A percentile compares a stretch with the other conserved stretches of the same genome.
Conservation (phyloP, 2,329 filamentous ascomycete genomes). For the Claviceps pazoutovae region DNA sequence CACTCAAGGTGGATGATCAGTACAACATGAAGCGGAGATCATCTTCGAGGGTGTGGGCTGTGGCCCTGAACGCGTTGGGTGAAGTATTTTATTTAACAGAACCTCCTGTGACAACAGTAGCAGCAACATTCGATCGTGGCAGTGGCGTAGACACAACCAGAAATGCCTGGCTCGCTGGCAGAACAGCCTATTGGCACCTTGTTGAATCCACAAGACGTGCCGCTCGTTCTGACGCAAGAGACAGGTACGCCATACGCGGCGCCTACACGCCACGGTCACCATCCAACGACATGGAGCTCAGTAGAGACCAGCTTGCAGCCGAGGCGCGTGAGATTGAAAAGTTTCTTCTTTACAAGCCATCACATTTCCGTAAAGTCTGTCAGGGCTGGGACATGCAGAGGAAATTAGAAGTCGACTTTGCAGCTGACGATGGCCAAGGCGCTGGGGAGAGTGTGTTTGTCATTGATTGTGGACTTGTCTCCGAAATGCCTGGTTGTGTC, state of each 20-base stretch:
- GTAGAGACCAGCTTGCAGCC: conserved; percentile 52
- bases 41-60: conserved; percentile 69
- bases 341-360: conserved; percentile 58
- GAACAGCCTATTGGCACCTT: conserved; percentile 67
- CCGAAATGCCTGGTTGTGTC: conserved; percentile 33
- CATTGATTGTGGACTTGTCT: conserved; percentile 56
- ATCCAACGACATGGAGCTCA: conserved; percentile 57
- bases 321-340: conserved; percentile 74
- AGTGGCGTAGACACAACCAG: conserved; percentile 44
- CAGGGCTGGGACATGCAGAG: conserved; percentile 87
- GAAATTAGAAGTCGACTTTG: conserved; percentile 77
- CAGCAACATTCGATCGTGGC: conserved; percentile 28
- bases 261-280: conserved; percentile 74
- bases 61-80: conserved; percentile 83
- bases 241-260: conserved; percentile 51
- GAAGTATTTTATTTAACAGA: conserved; percentile 78
- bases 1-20: conserved; percentile 69
- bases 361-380: conserved; percentile 65
- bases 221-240: conserved; percentile 59
- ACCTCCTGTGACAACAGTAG: conserved; percentile 37
- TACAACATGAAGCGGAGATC: conserved; percentile 59
- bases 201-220: conserved; percentile 63
- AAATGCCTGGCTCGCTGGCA: conserved; percentile 67
- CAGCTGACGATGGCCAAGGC: conserved; percentile 59
- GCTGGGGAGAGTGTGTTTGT: conserved; percentile 68